Conservation (phyloP, 176 grass and related monocot species). For the Oryza meyeriana region DNA sequence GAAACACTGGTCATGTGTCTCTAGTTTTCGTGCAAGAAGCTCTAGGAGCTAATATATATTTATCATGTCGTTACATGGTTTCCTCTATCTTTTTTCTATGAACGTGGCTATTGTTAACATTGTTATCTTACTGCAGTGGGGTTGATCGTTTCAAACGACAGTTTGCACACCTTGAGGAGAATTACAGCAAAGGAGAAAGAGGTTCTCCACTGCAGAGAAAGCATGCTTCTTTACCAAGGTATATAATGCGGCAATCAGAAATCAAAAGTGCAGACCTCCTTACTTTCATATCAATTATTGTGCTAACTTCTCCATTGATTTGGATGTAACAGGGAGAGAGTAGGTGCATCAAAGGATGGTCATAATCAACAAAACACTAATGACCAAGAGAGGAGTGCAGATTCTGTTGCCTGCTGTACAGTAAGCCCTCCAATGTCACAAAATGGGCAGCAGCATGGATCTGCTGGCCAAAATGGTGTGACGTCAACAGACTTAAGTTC, state of each 20-base stretch:
- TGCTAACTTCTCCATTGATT: conserved; percentile 30
- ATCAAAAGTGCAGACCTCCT: background rate
- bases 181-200: conserved; percentile 94
- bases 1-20: background rate
- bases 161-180: conserved; percentile 98
- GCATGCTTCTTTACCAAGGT: conserved; percentile 97
- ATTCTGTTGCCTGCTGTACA: conserved; percentile 48
- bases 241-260: conserved; percentile 5
- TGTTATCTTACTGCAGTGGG: conserved; percentile 50
- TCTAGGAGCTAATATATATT: background rate
- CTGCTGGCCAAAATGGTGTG: conserved; percentile 28
- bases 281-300: background rate
- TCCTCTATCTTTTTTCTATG: background rate
- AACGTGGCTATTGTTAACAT: conserved; percentile 15
- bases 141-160: conserved; percentile 96
- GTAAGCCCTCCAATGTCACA: conserved; percentile 59
- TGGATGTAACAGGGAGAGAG: conserved; percentile 69
- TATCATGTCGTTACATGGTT: background rate
- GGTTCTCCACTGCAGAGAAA: conserved; percentile 86
- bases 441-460: conserved; percentile 29
- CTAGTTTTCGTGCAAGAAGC: background rate
- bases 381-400: conserved; percentile 53
- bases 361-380: conserved; percentile 50
- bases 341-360: conserved; percentile 56
- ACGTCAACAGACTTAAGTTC: conserved; percentile 35